Conservation (phyloP, 345 rosid species). For the Mangifera indica region DNA sequence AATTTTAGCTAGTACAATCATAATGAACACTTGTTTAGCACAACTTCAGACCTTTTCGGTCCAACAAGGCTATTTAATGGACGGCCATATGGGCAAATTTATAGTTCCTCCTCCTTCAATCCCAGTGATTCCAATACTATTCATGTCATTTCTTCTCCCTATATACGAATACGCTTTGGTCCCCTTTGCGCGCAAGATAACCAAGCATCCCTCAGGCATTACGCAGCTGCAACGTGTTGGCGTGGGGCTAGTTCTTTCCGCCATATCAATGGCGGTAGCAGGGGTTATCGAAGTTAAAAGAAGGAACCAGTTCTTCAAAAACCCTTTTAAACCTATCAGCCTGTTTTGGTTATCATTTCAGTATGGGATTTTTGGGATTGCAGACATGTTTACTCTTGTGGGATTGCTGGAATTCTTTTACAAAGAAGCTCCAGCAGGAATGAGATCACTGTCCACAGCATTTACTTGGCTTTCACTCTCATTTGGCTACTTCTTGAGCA, state of each 20-base stretch:
- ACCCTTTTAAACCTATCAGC: conserved; percentile 20
- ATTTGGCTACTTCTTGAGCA: conserved; percentile 41
- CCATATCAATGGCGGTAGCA: conserved; percentile 41
- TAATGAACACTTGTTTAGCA: conserved; percentile 45
- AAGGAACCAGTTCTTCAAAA: conserved; percentile 19
- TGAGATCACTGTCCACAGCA: conserved; percentile 46
- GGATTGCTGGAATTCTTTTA: conserved; percentile 53
- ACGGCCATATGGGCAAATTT: conserved; percentile 32
- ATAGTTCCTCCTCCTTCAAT: conserved; percentile 37
- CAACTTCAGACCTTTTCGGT: conserved; percentile 45
- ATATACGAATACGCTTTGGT: conserved; percentile 35
- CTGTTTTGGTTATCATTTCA: conserved; percentile 46
- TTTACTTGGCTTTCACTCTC: conserved; percentile 41
- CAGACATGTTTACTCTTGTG: conserved; percentile 50
- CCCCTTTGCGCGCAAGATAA: conserved; percentile 39
- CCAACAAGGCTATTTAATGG: conserved; percentile 41
- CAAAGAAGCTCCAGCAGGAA: conserved; percentile 40
- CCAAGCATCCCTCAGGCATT: conserved; percentile 39
- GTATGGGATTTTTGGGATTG: conserved; percentile 39
- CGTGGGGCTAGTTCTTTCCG: conserved; percentile 42
- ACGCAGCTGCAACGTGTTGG: conserved; percentile 45
- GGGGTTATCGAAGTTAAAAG: conserved; percentile 45
- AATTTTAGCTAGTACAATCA: conserved; percentile 38
- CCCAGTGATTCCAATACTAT: conserved; percentile 37
- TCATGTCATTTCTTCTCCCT: conserved; percentile 42